Percentiles rank a stretch among this genome's conserved stretches.
Evolutionary conservation across 2,329 filamentous ascomycete genomes (phyloP).

Genomic region (Aspergillus ustus): DNA sequence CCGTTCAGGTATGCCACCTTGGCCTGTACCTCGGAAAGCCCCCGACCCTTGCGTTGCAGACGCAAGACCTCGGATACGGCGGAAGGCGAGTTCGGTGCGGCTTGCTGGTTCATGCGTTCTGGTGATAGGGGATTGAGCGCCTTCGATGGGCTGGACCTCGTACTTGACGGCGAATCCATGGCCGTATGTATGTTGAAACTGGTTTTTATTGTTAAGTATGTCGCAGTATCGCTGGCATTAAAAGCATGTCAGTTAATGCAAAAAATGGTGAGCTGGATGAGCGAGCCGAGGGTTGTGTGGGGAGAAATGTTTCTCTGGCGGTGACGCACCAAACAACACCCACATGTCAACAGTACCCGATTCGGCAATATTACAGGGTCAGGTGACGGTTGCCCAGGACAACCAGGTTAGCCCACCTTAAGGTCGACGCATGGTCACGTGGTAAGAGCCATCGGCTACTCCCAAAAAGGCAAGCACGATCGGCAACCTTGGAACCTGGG

Average conservation of each 20-base stretch:
- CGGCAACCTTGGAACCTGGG: not conserved
- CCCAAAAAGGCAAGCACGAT: slow-evolving; percentile 10
- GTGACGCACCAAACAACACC: slow-evolving; percentile 35
- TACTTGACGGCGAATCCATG: slow-evolving; percentile 44
- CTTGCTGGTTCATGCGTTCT: slow-evolving; percentile 55
- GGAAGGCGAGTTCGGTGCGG: slow-evolving; percentile 46
- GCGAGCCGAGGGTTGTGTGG: slow-evolving; percentile 13
- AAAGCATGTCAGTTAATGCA: slow-evolving; percentile 12
- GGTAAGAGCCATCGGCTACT: slow-evolving; percentile 7
- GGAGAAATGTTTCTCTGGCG: slow-evolving; percentile 16
- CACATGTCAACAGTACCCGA: slow-evolving; percentile 20
- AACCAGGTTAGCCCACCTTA: slow-evolving; percentile 19
- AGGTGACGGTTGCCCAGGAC: slow-evolving; percentile 41
- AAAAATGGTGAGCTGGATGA: slow-evolving; percentile 8
- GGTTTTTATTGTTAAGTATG: slow-evolving; percentile 3
- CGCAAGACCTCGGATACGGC: slow-evolving; percentile 40
- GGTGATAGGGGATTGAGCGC: slow-evolving; percentile 52
- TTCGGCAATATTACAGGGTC: slow-evolving; percentile 27
- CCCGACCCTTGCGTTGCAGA: slow-evolving; percentile 43
- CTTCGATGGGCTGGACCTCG: slow-evolving; percentile 33
- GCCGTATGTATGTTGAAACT: slow-evolving; percentile 17
- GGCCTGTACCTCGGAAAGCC: slow-evolving; percentile 51
- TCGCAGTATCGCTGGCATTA: not conserved
- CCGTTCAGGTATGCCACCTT: slow-evolving; percentile 55
- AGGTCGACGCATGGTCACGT: slow-evolving; percentile 28